Base-by-base conservation (phyloP, 2,329 filamentous ascomycete species). In the Pyrenochaeta sp. region DNA sequence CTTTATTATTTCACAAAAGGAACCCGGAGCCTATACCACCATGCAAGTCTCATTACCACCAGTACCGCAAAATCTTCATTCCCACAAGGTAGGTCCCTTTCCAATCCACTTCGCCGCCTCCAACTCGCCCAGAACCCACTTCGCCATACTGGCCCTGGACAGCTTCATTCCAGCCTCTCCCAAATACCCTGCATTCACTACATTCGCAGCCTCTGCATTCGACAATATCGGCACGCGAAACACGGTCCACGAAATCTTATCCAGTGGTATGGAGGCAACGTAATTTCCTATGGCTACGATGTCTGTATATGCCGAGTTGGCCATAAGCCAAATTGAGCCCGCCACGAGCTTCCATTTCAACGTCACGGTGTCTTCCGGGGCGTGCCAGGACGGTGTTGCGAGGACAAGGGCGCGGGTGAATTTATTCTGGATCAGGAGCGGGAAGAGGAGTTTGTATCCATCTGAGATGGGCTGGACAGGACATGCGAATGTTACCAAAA, bases 71-170 rank as follows among this genome's bases (percentile, higher is more conserved):
- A 9, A 4, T 27, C 23, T 5, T 27, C 21, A 41, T n/a, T 41
- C n/a, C 39, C 18, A 41, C 10, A 41, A 14, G 21, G 18, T 27
- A 23, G 39, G 17, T 27, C 18, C 21, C 36, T 49, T 49, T 20
- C 50, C 50, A 35, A 49, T 33, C 50, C 50, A 54, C 33, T 44
- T 49, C 12, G 15, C 37, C 30, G 42, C 50, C 18, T 48, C 50
- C 23, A 54, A 35, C 31, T 54, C 50, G 29, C 18, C n/a, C 36
- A 54, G 32, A 14, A 54, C 18, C 50, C 50, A 54, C 17, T 44
- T 20, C 11, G 32, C 51, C 30, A 54, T 23, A 14, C 33, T 21
- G n/a, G 33, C 50, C 30, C 51, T 30, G 3, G 7, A 40, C 18
- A 46, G 7, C 14, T 21, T 33, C 4, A 41, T 15, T 23, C 39